phyloP scores from a whole-genome alignment of 2,329 filamentous ascomycete species.

The Thermomyces lanuginosus region DNA sequence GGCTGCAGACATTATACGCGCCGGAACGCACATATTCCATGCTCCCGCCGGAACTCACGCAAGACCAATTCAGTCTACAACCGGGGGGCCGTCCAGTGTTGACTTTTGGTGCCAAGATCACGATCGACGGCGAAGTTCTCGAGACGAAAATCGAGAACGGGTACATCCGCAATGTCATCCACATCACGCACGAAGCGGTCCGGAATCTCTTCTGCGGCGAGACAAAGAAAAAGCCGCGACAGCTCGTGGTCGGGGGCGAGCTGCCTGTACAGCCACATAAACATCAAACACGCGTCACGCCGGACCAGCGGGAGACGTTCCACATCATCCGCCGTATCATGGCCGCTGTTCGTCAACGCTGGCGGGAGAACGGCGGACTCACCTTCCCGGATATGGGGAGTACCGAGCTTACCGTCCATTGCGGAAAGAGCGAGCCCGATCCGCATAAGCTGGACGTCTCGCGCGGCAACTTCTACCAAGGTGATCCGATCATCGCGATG shows the following conservation, averaged over 20 bases:
- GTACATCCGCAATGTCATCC: slow-evolving; percentile 37
- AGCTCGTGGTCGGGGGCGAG: slow-evolving; percentile 18
- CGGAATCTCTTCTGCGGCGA: slow-evolving; percentile 23
- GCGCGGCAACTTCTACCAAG: slow-evolving; percentile 19
- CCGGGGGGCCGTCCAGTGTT: slow-evolving; percentile 39
- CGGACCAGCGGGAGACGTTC: slow-evolving; percentile 21
- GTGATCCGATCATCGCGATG: slow-evolving; percentile 28
- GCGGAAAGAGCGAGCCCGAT: slow-evolving; percentile 10
- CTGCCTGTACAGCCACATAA: slow-evolving; percentile 9
- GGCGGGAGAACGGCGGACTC: slow-evolving; percentile 24
- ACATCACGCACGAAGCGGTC: slow-evolving; percentile 32
- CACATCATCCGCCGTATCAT: slow-evolving; percentile 22
- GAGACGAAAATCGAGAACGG: slow-evolving; percentile 40
- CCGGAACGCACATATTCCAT: slow-evolving; percentile 42
- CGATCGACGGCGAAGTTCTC: slow-evolving; percentile 35
- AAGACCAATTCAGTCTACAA: slow-evolving; percentile 38
- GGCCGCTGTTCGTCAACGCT: slow-evolving; percentile 20
- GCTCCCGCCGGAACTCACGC: slow-evolving; percentile 35
- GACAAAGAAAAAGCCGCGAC: slow-evolving; percentile 8
- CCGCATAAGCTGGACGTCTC: slow-evolving; percentile 15
- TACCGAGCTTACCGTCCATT: slow-evolving; percentile 13
- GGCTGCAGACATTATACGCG: slow-evolving; percentile 37
- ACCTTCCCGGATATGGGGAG: slow-evolving; percentile 13
- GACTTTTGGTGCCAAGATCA: slow-evolving; percentile 44
- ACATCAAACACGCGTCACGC: slow-evolving; percentile 14